Base-by-base conservation (phyloP, 2,329 filamentous ascomycete genomes). In the Keithomyces neogunnii region DNA sequence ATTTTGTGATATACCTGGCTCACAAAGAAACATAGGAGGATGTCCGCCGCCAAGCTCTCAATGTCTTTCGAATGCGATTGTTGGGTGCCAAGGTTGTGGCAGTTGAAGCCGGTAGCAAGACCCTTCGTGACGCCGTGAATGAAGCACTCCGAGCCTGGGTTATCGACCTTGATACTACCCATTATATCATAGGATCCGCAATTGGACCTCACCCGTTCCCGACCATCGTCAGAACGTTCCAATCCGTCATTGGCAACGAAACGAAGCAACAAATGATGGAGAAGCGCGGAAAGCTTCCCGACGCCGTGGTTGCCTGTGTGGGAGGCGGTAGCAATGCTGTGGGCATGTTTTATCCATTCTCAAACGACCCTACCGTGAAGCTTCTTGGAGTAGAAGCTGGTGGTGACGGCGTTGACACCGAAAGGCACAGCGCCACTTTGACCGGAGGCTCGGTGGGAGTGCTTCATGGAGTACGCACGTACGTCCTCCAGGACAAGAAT, bases 191-290 rank as follows among this genome's bases (percentile, higher is more conserved):
- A 61, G 93, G 93, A 51, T 96, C 90, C 13, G 93, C 93, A 44
- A 99, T 99, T 61, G 93, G 93, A 0, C 93, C 93, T 46, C 93
- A 99, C 68, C 93, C 93, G 9, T 97, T 96, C 84, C 93, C 93
- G 1, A 95, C 89, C 48, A 97, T 97, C 56, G 93, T 97, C 49
- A 85, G 93, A 54, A 96, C 92, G 0, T 96, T 99, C 84, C 93
- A 97, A 73, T 93, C 87, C 4, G 87, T 99, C 56, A 99, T 99
- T 59, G 93, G 93, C 51, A 82, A 87, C 60, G 93, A 99, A 76
- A 96, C 93, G 44, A 96, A 93, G 75, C 73, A 85, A 60, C 92
- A 97, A 73, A 91, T 99, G 86, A 75, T 82, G 55, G 83, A 86
- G 65, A 83, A 88, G 68, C 83, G 85, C 46, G 89, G 89, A 58